Percentiles rank a stretch among this genome's conserved stretches.
Evolutionary conservation across 805 yeast genomes (phyloP).

Genomic region (Hanseniaspora occidentalis): DNA sequence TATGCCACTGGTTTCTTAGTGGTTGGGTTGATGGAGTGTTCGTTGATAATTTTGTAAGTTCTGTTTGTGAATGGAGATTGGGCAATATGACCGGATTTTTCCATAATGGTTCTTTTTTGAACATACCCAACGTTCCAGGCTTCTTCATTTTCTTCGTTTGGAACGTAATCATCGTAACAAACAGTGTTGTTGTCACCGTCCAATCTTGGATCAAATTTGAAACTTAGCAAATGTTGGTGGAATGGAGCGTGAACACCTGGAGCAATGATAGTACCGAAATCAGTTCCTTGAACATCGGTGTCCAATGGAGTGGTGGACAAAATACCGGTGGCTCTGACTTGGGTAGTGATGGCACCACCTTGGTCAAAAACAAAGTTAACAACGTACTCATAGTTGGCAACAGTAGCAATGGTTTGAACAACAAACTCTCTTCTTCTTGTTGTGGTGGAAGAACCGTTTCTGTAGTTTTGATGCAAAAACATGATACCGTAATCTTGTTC

Average conservation of each 20-base stretch:
- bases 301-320: conserved; percentile 77
- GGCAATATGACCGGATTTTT: conserved; percentile 58
- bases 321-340: conserved; percentile 79
- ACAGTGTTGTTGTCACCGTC: conserved; percentile 74
- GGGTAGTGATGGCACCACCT: conserved; percentile 67
- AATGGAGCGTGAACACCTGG: conserved; percentile 75
- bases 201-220: conserved; percentile 71
- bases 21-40: conserved; percentile 54
- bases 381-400: conserved; percentile 74
- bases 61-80: conserved; percentile 69
- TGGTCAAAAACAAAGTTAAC: conserved; percentile 60
- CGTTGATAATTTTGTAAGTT: conserved; percentile 64
- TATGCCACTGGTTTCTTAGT: conserved; percentile 66
- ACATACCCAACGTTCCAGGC: conserved; percentile 61
- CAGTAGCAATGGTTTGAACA: conserved; percentile 72
- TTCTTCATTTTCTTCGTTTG: conserved; percentile 47
- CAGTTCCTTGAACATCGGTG: conserved; percentile 42
- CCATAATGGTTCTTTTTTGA: conserved; percentile 49
- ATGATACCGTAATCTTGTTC: conserved; percentile 68
- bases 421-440: conserved; percentile 65
- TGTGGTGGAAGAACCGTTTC: conserved; percentile 58
- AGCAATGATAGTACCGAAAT: conserved; percentile 61
- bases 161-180: conserved; percentile 54
- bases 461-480: conserved; percentile 70
- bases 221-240: conserved; percentile 71